Base-by-base conservation (phyloP, 1,284 basidiomycete genomes). In the Rhizopogon hawkerae region DNA sequence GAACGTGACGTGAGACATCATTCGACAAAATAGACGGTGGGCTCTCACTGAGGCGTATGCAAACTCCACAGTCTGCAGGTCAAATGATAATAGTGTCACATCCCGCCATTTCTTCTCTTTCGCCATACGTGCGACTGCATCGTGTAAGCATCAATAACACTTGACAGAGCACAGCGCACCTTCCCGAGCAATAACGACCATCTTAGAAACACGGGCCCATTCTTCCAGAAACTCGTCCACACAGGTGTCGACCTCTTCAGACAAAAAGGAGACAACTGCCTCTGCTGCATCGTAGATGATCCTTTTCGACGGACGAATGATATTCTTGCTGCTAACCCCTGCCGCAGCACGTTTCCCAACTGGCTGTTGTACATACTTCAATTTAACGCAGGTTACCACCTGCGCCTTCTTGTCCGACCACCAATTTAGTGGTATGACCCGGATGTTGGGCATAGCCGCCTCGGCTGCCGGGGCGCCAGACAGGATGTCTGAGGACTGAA, bases 111-210 rank as follows among this genome's bases (percentile, higher is more conserved):
- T 70, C 52, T 77, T 79, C 54, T 76, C 73, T 56, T 83, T 81
- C 38, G 84, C 78, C 78, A 92, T 86, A 59, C 88, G 83, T 8
- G 85, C 86, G 36, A 93, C 89, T 90, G 56, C 11, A 35, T 16
- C 44, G 49, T 34, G 16, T 45, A 35, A 52, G 49, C 41, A 48
- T 49, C 51, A 53, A 36, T 33, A 10, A 23, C 38, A 23, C 47
- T 10, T 53, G 34, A 46, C 35, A 45, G 46, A 13, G 5, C 9
- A 59, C 69, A 5, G 2, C 41, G 57, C 59, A 85, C 89, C 80
- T 72, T 93, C 89, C 55, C 90, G 79, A 5, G 91, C 90, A 50
- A 96, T 90, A 35, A 92, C 86, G 13, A 92, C 87, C 76, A 94
- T 89, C 67, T 92, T 93, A 35, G 88, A 89, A 31, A 95, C 84